Evolutionary conservation across 2,329 filamentous ascomycete genomes (phyloP), one percentile per base, ranked within the genome.

Genomic region (Aspergillus carbonarius): DNA sequence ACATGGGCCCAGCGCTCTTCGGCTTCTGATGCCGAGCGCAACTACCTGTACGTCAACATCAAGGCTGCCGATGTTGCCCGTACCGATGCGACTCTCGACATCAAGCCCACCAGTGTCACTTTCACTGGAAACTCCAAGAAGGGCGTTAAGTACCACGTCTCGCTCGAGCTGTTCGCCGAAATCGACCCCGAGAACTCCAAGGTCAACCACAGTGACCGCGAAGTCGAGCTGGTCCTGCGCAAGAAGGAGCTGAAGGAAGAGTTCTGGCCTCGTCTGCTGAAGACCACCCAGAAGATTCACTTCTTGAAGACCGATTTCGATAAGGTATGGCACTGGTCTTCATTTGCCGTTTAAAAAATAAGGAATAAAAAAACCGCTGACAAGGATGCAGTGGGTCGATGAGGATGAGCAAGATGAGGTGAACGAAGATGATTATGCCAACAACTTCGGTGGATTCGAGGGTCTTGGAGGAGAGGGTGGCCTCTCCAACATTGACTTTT

Each of bases 261-360:
- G 79, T 98, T 89, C 86, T 99, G 95, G 95, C 93, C 93, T 63
- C 88, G 95, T 65, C 85, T 99, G 72, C 84, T 97, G 75, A 97
- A 97, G 88, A 91, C 93, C 61, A 78, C 82, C 67, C 89, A 91
- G 84, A 96, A 92, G 83, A 81, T 91, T 56, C 95, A 98, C 81
- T 99, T 92, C 86, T 80, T 99, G 72, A 96, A 96, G 88, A 98
- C 95, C 65, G 90, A 99, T 81, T 99, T 99, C 71, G 93, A 97
- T 83, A 97, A 96, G 89, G 87, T 89, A 75, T 60, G 83, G 46
- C 35, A 37, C 20, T 8, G 13, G 30, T 12, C 12, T 30, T 30
- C 4, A 12, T 15, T 42, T n/a, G 25, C 25, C 32, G 17, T 20
- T 9, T n/a, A 13, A 15, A 7, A 9, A 20, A 5, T 1, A 9